Percentiles rank a stretch among this genome's conserved stretches.
These are phyloP conservation scores for Hyphodiscus sp. DNA, from an alignment of 2,329 filamentous ascomycete genomes.

Conservation along the genomic window DNA sequence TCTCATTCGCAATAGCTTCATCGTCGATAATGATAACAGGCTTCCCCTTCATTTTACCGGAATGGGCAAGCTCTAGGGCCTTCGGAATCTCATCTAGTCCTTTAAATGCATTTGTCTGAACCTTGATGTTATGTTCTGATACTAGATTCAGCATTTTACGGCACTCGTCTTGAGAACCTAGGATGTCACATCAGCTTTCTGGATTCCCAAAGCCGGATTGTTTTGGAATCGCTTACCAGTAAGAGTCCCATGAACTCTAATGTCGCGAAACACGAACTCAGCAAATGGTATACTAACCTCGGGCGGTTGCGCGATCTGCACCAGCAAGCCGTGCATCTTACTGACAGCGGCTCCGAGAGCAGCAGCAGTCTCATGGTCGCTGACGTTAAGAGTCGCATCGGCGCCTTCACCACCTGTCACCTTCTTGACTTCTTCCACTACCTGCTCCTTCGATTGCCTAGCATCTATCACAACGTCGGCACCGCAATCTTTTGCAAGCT, in stretches of 20 bases:
- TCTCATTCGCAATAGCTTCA: constrained; percentile 26
- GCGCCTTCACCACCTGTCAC: constrained; percentile 44
- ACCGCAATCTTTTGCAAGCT: constrained; percentile 39
- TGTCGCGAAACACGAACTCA: constrained; percentile 48
- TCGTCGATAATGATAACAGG: constrained; percentile 43
- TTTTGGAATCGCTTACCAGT: constrained; percentile 12
- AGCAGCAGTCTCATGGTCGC: constrained; percentile 44
- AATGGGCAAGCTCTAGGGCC: constrained; percentile 42
- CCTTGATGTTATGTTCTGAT: constrained; percentile 39
- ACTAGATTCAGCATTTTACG: constrained; percentile 42
- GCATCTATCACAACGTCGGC: constrained; percentile 49
- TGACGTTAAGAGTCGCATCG: constrained; percentile 46
- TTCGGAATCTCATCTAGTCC: constrained; percentile 46
- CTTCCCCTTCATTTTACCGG: constrained; percentile 49
- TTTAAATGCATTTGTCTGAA: constrained; percentile 45
- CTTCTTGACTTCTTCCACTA: constrained; percentile 40
- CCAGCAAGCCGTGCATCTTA: constrained; percentile 50
- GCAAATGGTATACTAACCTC: constrained; percentile 34
- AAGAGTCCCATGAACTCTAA: constrained; percentile 42
- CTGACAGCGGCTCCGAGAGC: constrained; percentile 48
- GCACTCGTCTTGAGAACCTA: constrained; percentile 38
- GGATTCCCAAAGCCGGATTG: not conserved
- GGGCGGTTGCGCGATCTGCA: constrained; percentile 50
- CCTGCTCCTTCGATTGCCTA: constrained; percentile 38
- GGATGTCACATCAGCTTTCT: not conserved